Evolutionary conservation across 202 grass and related monocot species (phyloP).

Genomic region (Elaeis oleifera): DNA sequence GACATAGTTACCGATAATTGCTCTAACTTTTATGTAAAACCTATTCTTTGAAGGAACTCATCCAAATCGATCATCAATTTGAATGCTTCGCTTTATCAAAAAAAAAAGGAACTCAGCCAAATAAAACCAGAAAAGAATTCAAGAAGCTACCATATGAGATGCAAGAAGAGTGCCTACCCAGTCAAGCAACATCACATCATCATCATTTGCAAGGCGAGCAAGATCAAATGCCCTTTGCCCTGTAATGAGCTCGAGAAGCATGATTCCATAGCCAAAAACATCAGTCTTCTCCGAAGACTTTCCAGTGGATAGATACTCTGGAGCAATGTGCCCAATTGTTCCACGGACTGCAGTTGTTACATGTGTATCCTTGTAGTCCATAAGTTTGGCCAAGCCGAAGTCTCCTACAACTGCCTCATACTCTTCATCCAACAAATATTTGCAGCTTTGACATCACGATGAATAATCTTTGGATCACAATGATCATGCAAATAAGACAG

Average conservation of each 20-base stretch:
- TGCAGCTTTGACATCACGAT: conserved; percentile 40
- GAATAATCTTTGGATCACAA: conserved; percentile 32
- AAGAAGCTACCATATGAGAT: no score
- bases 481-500: conserved; percentile 38
- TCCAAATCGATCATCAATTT: no score
- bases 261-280: conserved; percentile 37
- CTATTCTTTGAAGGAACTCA: no score
- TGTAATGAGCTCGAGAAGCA: conserved; percentile 34
- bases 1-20: no score
- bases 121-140: no score
- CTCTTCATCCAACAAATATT: conserved; percentile 34
- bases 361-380: conserved; percentile 40
- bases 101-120: no score
- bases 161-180: conserved; percentile 19
- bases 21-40: no score
- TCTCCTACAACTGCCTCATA: conserved; percentile 33
- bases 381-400: conserved; percentile 33
- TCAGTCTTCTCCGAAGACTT: conserved; percentile 33
- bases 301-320: conserved; percentile 29
- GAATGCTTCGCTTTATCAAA: no score
- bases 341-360: conserved; percentile 30
- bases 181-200: conserved; percentile 35
- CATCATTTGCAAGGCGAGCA: conserved; percentile 29
- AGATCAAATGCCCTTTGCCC: conserved; percentile 32
- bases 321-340: conserved; percentile 30